Conservation (phyloP, 495 filamentous ascomycete species). For the Staphylotrichum longicolle region DNA sequence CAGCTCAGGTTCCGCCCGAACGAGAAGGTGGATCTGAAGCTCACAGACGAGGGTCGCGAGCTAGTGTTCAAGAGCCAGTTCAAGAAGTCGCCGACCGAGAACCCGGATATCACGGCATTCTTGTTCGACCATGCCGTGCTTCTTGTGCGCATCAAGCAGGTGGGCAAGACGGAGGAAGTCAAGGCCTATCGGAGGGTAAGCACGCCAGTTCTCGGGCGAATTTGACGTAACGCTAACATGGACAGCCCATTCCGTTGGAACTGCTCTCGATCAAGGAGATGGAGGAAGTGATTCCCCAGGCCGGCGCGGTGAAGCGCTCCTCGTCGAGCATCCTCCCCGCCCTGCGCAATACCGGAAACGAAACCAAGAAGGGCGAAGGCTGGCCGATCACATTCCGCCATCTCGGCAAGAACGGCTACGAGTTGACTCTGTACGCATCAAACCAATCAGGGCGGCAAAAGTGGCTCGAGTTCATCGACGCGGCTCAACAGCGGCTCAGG, state of each 20-base stretch:
- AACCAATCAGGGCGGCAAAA: constrained; percentile 79
- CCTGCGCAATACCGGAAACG: constrained; percentile 50
- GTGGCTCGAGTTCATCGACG: constrained; percentile 94
- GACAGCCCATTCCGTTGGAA: constrained; percentile 86
- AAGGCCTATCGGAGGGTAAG: constrained; percentile 81
- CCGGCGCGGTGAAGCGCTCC: constrained; percentile 76
- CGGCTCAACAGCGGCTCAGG: constrained; percentile 79
- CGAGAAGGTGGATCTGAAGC: constrained; percentile 88
- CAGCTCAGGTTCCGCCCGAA: constrained; percentile 83
- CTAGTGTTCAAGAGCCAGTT: constrained; percentile 87
- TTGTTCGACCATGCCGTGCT: constrained; percentile 95
- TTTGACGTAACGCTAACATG: constrained; percentile 10
- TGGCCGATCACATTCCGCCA: constrained; percentile 98
- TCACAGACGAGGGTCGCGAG: constrained; percentile 90
- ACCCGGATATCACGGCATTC: constrained; percentile 86
- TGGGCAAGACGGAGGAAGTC: constrained; percentile 90
- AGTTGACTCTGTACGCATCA: constrained; percentile 82
- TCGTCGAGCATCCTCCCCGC: constrained; percentile 85
- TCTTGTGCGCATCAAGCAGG: constrained; percentile 79
- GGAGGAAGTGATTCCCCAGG: constrained; percentile 85
- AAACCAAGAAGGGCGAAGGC: constrained; percentile 64
- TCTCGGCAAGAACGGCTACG: constrained; percentile 94
- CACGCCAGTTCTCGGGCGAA: background rate
- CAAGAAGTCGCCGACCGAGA: constrained; percentile 87
- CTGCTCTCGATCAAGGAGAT: constrained; percentile 91